Base-by-base conservation (phyloP, 169 alveolate species). In the Cryptosporidium tyzzeri region DNA sequence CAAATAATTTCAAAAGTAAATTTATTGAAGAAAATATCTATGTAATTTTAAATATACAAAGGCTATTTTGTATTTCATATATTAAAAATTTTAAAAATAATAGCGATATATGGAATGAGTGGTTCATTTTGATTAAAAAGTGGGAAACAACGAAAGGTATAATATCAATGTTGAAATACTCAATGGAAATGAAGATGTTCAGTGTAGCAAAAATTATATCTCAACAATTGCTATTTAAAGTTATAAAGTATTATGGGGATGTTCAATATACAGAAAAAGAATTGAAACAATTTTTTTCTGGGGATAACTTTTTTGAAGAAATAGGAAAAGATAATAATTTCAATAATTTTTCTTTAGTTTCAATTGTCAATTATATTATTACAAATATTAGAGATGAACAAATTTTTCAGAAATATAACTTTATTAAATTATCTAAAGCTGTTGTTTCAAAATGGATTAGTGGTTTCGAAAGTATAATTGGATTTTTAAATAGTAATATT, bases 1-100 rank as follows among this genome's bases (percentile, higher is more conserved):
- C 84, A 44, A 80, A 55, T 50, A 73, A 55, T 3, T 41, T 41
- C 48, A 74, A 33, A n/a, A 92, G 51, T 21, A 68, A 87, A 26
- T 86, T 91, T 18, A 85, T 68, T 50, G 67, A 62, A 53, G 86
- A 31, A 29, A 70, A 39, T 73, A 74, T 55, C 65, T 1, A 33
- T n/a, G 14, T 69, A 33, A 26, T 41, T 69, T 69, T 69, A 69
- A 69, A 9, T 14, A 18, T 73, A 2, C 68, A 53, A 55, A 59
- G 59, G 55, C 8, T 23, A 1, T 73, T 73, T 35, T 55, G 69
- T 50, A 73, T 37, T 55, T 53, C 48, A 73, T 53, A 23, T n/a
- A 53, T 73, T 26, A 73, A 73, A 18, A 0, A 33, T 33, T 55
- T 73, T 59, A 58, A 31, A 14, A 62, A 37, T 16, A 31, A 37